Evolutionary conservation across 202 grass and related monocot genomes (phyloP), one percentile per base, ranked within the genome.

Genomic region (Zizania palustris): DNA sequence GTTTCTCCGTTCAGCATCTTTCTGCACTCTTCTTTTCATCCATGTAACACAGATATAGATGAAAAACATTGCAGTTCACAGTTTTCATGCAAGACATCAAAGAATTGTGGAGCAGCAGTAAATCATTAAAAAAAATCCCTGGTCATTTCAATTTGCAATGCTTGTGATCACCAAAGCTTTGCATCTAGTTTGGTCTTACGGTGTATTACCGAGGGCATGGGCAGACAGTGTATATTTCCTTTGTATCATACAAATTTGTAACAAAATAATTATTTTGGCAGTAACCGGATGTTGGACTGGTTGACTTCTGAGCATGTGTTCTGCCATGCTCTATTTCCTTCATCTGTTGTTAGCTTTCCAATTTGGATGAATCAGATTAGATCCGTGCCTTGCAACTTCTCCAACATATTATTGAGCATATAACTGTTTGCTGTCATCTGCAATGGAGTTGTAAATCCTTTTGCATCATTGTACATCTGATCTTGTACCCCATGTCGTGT

Each of bases 31-130:
- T 28, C 20, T 22, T 60, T 51, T 70, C 1, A 21, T 11, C 33
- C 19, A 50, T 76, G 65, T 76, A 65, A 71, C 49, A 36, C 14
- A 6, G 60, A 28, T 28, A 28, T 28, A 80, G 60, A 55, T 45
- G 4, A 54, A 54, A 68, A 68, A 54, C 10, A n/a, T n/a, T n/a
- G 19, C 2, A 6, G 3, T 20, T 65, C 22, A 57, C 60, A 82
- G 22, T 45, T 81, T 37, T 21, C 13, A 55, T 69, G 12, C 37
- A 46, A 80, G 39, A 34, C 48, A 68, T 13, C 10, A 45, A 74
- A 37, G 45, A 74, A 80, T 37, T 75, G 74, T 45, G 38, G 16
- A 11, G 61, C 4, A 56, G 63, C 20, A 3, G 19, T 53, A 57
- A 42, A 65, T 65, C 16, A 64, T 3, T 15, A 10, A 41, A 40